phyloP scores from a whole-genome alignment of 164 flowering plant species.

The Chimonanthus salicifolius region DNA sequence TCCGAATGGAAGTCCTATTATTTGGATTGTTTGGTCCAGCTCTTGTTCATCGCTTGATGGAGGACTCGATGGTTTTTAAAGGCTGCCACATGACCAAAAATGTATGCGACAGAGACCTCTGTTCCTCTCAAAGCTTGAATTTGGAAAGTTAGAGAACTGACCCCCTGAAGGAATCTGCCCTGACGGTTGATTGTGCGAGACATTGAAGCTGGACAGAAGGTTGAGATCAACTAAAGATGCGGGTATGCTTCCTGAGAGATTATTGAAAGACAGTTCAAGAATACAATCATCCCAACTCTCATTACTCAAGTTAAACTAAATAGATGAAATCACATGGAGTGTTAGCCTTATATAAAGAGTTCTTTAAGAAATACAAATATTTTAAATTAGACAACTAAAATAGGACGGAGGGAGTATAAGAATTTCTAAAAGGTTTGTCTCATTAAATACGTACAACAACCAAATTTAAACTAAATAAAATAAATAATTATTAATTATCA shows the following conservation, averaged over 20 bases:
- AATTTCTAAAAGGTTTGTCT: too few relatives aligned
- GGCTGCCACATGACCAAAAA: slow-evolving; percentile 18
- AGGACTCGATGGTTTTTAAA: slow-evolving; percentile 10
- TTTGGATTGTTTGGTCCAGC: background rate
- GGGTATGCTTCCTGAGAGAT: slow-evolving; percentile 20
- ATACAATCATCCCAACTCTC: background rate
- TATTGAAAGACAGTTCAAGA: slow-evolving; percentile 21
- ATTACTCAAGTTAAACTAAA: too few relatives aligned
- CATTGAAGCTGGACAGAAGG: slow-evolving; percentile 31
- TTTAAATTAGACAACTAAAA: too few relatives aligned
- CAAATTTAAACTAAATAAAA: too few relatives aligned
- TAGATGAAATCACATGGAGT: too few relatives aligned
- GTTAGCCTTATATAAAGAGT: too few relatives aligned
- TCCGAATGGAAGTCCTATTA: slow-evolving; percentile 40
- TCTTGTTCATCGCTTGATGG: background rate
- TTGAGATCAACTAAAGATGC: slow-evolving; percentile 15
- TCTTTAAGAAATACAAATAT: too few relatives aligned
- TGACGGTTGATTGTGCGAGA: slow-evolving; percentile 59
- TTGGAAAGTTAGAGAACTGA: slow-evolving; percentile 64
- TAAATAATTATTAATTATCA: too few relatives aligned
- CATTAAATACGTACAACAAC: too few relatives aligned
- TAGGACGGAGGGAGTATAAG: too few relatives aligned
- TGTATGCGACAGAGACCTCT: slow-evolving; percentile 31
- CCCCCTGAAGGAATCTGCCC: slow-evolving; percentile 65
- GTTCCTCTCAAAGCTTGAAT: slow-evolving; percentile 63